Conservation (phyloP, 2,329 filamentous ascomycete species). For the Xylariales sp. region DNA sequence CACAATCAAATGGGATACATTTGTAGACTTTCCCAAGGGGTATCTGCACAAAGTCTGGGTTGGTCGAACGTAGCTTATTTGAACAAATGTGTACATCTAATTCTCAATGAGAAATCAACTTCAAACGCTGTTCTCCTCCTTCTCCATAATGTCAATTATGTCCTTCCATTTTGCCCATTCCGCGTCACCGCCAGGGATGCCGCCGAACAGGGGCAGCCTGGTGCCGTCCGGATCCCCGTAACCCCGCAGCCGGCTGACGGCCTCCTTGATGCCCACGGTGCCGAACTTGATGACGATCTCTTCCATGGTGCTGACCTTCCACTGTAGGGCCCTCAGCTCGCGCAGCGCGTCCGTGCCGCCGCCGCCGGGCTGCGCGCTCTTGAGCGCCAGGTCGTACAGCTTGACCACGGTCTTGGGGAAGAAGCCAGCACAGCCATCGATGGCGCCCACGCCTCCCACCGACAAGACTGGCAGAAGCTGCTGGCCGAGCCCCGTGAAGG, state of each 20-base stretch:
- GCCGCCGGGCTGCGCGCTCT: conserved; percentile 18
- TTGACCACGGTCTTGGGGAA: conserved; percentile 59
- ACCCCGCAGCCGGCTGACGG: conserved; percentile 51
- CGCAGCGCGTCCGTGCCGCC: conserved; percentile 40
- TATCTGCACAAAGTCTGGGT: too few relatives aligned
- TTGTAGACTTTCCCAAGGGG: too few relatives aligned
- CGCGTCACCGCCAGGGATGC: conserved; percentile 50
- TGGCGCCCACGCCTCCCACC: conserved; percentile 28
- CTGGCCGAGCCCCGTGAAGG: conserved; percentile 62
- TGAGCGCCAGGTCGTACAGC: conserved; percentile 44
- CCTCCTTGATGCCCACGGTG: conserved; percentile 63
- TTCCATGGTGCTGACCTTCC: conserved; percentile 55
- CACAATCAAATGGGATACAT: too few relatives aligned
- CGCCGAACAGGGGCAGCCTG: conserved; percentile 53
- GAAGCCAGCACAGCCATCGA: conserved; percentile 38
- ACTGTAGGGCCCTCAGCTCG: conserved; percentile 54
- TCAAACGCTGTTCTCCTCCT: conserved; percentile 29
- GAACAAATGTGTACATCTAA: background rate
- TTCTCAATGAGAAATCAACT: background rate
- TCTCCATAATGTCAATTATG: conserved; percentile 36
- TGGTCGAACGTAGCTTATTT: too few relatives aligned
- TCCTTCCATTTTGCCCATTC: conserved; percentile 53
- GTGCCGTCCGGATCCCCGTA: conserved; percentile 57
- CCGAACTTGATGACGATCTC: conserved; percentile 58
- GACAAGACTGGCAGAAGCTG: conserved; percentile 52